These are phyloP conservation scores for Maudiozyma serrabonitensis DNA, from an alignment of 805 yeast genomes.

Conservation along the genomic window DNA sequence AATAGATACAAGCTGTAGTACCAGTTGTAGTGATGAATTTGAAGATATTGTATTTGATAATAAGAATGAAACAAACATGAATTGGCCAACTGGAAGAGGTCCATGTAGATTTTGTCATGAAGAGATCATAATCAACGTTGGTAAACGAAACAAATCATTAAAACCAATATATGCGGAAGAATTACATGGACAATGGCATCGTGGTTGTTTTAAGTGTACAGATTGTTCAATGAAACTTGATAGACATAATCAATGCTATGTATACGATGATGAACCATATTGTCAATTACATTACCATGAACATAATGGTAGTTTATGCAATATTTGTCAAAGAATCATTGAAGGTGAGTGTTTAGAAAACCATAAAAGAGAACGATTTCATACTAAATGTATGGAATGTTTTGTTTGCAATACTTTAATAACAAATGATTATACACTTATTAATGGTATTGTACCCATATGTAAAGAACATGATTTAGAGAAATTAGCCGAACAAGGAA, in stretches of 20 bases:
- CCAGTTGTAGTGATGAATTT: background rate
- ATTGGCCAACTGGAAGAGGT: conserved; percentile 50
- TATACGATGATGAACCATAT: conserved; percentile 67
- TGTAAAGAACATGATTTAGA: conserved; percentile 11
- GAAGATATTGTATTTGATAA: background rate
- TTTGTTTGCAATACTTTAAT: conserved; percentile 45
- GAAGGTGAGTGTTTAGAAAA: conserved; percentile 88
- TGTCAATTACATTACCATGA: conserved; percentile 71
- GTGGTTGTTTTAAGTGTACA: conserved; percentile 70
- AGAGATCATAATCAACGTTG: background rate
- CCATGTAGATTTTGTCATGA: conserved; percentile 70
- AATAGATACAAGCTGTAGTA: background rate
- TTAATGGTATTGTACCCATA: conserved; percentile 21
- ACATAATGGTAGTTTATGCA: conserved; percentile 67
- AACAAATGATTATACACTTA: conserved; percentile 40
- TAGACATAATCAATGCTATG: conserved; percentile 63
- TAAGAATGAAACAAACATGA: background rate
- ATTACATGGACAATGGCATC: conserved; percentile 89
- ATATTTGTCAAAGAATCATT: conserved; percentile 60
- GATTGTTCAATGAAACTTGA: conserved; percentile 49
- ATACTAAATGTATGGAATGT: conserved; percentile 64
- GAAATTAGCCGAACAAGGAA: conserved; percentile 1
- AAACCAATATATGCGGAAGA: conserved; percentile 27
- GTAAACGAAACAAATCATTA: background rate
- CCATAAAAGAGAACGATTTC: conserved; percentile 64